Evolutionary conservation across 345 rosid species (phyloP), one percentile per base, ranked within the genome.

Genomic region (Punica granatum): DNA sequence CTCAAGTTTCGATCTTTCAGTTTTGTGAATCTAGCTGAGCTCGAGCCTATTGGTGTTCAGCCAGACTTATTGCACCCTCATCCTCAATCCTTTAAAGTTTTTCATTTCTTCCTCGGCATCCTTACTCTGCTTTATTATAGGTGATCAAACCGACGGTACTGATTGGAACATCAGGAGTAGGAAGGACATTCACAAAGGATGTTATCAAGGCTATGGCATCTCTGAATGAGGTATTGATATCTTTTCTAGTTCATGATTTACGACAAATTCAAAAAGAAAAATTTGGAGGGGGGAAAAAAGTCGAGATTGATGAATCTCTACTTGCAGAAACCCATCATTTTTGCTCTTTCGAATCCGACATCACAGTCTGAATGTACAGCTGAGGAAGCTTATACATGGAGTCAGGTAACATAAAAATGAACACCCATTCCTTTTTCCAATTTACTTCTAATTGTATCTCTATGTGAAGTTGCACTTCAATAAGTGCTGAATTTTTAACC

Each of bases 281-380:
- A 48, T 15, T 0, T 48, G 3, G 6, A 4, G 41, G 11, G 41
- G 11, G 11, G 11, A 4, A 37, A 37, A 37, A 37, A 4, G 5
- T 37, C 6, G 41, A 4, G 41, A 32, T 30, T 60, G 36, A 25
- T 16, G 21, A 28, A 60, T 30, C 36, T 60, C 36, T 28, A 58
- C 54, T 3, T 82, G 85, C 88, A 88, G 98, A 87, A 80, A 82
- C 98, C 98, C 58, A 79, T 93, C 69, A 88, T 93, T 78, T 83
- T 93, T 62, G 63, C 98, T 72, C 98, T 93, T 70, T 93, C 98
- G 60, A 90, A 93, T 74, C 98, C 97, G 63, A 93, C 97, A 65
- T 93, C 98, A 32, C 97, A 90, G 65, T 88, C 98, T 48, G 96
- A 93, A 83, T 90, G 98, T 75, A 93, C 98, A 25, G 98, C 98